A percentile compares a stretch with the other conserved stretches of the same genome.
Conservation (phyloP, 805 yeast genomes). For the Yarrowia divulgata region DNA sequence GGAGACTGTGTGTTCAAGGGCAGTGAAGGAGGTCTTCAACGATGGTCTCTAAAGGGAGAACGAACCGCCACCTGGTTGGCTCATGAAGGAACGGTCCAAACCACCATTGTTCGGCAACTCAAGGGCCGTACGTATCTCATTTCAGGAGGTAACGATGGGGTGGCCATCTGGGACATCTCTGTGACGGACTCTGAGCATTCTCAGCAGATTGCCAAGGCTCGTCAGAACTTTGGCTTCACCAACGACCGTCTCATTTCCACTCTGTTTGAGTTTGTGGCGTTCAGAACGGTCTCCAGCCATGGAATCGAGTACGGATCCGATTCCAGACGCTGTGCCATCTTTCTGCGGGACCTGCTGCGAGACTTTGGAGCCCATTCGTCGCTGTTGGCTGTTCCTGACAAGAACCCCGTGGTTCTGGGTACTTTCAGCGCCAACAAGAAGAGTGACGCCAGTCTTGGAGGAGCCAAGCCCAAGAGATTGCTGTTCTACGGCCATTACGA, state of each 20-base stretch:
- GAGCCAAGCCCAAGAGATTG: slow-evolving; percentile 51
- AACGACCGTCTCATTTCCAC: slow-evolving; percentile 71
- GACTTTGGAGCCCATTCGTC: slow-evolving; percentile 70
- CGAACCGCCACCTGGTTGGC: slow-evolving; percentile 58
- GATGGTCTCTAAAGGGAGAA: slow-evolving; percentile 60
- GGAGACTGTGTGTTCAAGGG: slow-evolving; percentile 71
- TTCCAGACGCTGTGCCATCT: slow-evolving; percentile 85
- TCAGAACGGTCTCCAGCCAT: slow-evolving; percentile 76
- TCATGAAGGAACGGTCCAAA: slow-evolving; percentile 63
- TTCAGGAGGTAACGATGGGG: slow-evolving; percentile 72
- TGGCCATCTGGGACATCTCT: slow-evolving; percentile 73
- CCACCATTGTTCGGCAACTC: slow-evolving; percentile 59
- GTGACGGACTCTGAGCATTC: slow-evolving; percentile 42
- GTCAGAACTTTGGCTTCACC: slow-evolving; percentile 50
- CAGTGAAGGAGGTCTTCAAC: slow-evolving; percentile 58
- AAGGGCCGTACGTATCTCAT: slow-evolving; percentile 57
- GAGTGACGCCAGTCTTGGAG: not conserved
- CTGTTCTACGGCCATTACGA: slow-evolving; percentile 97
- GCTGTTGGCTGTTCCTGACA: slow-evolving; percentile 70
- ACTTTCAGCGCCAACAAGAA: slow-evolving; percentile 58
- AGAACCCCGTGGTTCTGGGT: slow-evolving; percentile 85
- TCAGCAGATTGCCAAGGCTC: slow-evolving; percentile 18
- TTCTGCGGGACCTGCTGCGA: slow-evolving; percentile 65
- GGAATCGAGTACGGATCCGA: slow-evolving; percentile 76
- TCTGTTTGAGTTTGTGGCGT: slow-evolving; percentile 67